Evolutionary conservation across 257 asterid species (phyloP), one percentile per base, ranked within the genome.

Genomic region (Capsicum pubescens): DNA sequence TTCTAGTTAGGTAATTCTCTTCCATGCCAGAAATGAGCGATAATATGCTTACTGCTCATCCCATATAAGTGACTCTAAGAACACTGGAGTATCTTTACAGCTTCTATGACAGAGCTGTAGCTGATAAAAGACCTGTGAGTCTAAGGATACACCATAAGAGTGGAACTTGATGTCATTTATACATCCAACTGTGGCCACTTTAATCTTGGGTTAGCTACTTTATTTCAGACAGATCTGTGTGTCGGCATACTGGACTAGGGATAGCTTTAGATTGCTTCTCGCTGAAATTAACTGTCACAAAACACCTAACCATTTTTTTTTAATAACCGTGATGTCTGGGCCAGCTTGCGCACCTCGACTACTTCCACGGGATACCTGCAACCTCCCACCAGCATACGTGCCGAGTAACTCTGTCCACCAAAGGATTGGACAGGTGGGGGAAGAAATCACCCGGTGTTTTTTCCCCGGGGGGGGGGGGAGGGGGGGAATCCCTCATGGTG

Each of bases 161-260:
- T 52, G 63, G 21, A 76, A 21, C 61, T 52, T 76, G 52, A 54
- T 76, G 60, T 54, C 81, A 76, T 54, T 54, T 76, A 76, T 76
- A 76, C 48, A 46, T 76, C 42, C 81, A 76, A 55, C 54, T 55
- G 64, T 54, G 32, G 44, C 26, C 81, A 26, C 50, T 77, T 54
- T 13, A 66, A 77, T 77, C 50, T 77, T 54, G 50, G 15, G 7
- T 54, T 32, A 52, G 48, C 81, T 54, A 77, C 26, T 54, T 52
- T 77, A 54, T 77, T 48, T 54, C 81, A 4, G 7, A 26, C 81
- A 77, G 61, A 26, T 77, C 64, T 54, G 61, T 54, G 32, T 14
- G 64, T 26, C 42, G 32, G 81, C 59, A 77, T 54, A 54, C 6
- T 26, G 54, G 54, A 77, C 64, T 54, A 32, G 50, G 50, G 50